Evolutionary conservation across 2,329 filamentous ascomycete species (phyloP).

Genomic region (Diaporthe longicolla): DNA sequence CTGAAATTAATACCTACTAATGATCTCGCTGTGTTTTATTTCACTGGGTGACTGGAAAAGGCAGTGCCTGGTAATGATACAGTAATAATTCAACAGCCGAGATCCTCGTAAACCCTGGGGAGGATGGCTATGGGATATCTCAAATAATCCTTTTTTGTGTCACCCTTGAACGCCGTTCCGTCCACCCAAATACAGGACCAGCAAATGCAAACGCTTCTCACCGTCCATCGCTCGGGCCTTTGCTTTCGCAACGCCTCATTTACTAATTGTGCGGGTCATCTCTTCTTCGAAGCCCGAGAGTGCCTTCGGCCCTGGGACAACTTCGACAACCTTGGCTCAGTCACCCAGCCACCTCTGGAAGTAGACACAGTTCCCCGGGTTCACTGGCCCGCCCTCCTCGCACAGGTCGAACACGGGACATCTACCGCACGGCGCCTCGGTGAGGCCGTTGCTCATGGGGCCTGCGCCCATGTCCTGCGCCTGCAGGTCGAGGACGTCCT

Average conservation of each 20-base stretch:
- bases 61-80: neutral
- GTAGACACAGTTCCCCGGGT: slow-evolving; percentile 90
- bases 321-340: slow-evolving; percentile 43
- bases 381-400: slow-evolving; percentile 90
- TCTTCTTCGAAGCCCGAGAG: neutral
- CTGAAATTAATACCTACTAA: neutral
- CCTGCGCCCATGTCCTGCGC: slow-evolving; percentile 52
- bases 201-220: slow-evolving; percentile 19
- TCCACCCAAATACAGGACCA: slow-evolving; percentile 10
- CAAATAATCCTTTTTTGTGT: slow-evolving; percentile 1
- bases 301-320: neutral
- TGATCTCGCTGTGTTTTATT: neutral
- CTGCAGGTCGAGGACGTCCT: slow-evolving; percentile 43
- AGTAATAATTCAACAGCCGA: slow-evolving; percentile 8
- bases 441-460: slow-evolving; percentile 78
- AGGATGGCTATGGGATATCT: slow-evolving; percentile 32
- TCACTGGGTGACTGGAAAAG: neutral
- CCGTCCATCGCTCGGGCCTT: neutral
- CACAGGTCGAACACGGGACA: slow-evolving; percentile 96
- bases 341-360: slow-evolving; percentile 85
- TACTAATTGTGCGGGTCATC: neutral
- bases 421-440: slow-evolving; percentile 89
- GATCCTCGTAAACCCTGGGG: neutral
- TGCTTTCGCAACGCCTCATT: neutral
- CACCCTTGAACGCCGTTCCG: slow-evolving; percentile 37